phyloP scores from a whole-genome alignment of 306 rosid genomes.

The Vigna reflexopilosa region DNA sequence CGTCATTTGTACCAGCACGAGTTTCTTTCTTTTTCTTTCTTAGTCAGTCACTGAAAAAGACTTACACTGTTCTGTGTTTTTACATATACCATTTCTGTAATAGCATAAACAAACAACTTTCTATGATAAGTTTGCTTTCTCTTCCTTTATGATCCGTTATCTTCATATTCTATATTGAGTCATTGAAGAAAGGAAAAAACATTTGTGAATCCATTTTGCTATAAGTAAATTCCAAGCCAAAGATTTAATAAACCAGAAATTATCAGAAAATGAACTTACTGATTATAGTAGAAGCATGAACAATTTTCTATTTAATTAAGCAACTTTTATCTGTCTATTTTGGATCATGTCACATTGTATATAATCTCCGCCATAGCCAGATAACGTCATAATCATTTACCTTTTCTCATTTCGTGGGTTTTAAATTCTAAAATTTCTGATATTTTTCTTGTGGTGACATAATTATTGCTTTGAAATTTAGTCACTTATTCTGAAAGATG shows the following conservation, averaged over 20 bases:
- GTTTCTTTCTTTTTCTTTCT: not conserved
- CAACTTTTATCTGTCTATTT: not conserved
- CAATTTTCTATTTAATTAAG: not conserved
- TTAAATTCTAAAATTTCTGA: not conserved
- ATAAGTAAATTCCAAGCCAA: not conserved
- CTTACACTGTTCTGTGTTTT: slow-evolving; percentile 19
- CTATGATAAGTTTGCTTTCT: not conserved
- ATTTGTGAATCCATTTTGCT: not conserved
- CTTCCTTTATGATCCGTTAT: not conserved
- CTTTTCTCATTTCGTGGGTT: not conserved
- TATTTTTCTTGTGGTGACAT: not conserved
- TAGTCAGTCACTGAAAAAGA: not conserved
- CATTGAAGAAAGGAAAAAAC: not conserved
- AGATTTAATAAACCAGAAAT: not conserved
- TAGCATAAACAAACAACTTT: slow-evolving; percentile 8
- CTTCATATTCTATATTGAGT: not conserved
- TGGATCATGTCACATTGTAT: not conserved
- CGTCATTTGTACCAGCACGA: slow-evolving; percentile 6
- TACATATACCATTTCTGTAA: not conserved
- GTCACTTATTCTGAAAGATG: not conserved
- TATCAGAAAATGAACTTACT: not conserved
- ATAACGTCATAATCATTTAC: slow-evolving; percentile 16
- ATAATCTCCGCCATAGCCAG: not conserved
- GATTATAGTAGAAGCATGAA: not conserved
- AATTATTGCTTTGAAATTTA: not conserved